Conservation (phyloP, 2,329 filamentous ascomycete species). For the Phoma sp. region DNA sequence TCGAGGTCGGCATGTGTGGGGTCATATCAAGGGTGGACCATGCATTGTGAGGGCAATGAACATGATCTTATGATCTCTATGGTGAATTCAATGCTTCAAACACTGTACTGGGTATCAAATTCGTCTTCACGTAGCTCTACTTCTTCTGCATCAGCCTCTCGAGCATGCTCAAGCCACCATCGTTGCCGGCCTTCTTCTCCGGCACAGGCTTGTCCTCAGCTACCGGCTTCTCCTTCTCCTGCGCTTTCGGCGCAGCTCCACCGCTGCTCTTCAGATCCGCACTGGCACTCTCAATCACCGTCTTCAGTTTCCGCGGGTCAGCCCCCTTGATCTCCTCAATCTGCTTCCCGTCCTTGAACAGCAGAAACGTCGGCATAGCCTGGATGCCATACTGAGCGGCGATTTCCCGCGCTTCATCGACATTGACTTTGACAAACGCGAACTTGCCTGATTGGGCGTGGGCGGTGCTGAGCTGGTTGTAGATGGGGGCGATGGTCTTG, state of each 20-base stretch:
- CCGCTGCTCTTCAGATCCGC: conserved; percentile 8
- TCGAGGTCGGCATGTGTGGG: conserved; percentile 1
- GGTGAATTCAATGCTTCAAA: background rate
- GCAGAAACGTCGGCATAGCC: conserved; percentile 50
- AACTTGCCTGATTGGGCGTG: conserved; percentile 54
- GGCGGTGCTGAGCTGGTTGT: conserved; percentile 59
- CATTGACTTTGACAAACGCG: conserved; percentile 62
- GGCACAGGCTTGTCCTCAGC: background rate
- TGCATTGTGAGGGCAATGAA: background rate
- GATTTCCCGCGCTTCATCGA: conserved; percentile 59
- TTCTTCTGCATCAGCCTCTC: conserved; percentile 19
- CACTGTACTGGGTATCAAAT: conserved; percentile 8
- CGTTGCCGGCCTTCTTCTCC: conserved; percentile 43
- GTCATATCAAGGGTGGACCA: background rate
- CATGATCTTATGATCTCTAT: background rate
- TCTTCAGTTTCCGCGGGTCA: conserved; percentile 36
- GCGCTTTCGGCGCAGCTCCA: conserved; percentile 11
- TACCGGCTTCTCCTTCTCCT: conserved; percentile 15
- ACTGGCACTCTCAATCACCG: conserved; percentile 29
- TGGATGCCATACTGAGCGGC: conserved; percentile 57
- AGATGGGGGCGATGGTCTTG: conserved; percentile 60
- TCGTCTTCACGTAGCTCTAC: background rate
- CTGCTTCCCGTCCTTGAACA: conserved; percentile 43
- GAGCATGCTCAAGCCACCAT: conserved; percentile 32
- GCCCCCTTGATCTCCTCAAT: conserved; percentile 40